phyloP scores from a whole-genome alignment of 1,284 basidiomycete species.

The Irpex sp. region DNA sequence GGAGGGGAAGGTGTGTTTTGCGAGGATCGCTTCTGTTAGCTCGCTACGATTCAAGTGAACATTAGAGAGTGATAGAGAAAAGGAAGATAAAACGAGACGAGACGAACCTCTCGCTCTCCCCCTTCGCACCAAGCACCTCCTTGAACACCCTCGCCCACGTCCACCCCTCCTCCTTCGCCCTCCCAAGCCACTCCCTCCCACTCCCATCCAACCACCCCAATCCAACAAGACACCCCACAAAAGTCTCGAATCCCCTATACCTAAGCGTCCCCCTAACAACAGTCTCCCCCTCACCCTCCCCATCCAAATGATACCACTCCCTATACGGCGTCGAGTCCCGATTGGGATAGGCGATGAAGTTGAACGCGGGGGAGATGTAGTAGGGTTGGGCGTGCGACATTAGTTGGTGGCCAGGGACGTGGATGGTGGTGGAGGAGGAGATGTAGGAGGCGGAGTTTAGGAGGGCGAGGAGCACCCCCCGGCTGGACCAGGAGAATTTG shows the following conservation, averaged over 20 bases:
- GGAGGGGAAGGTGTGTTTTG: slow-evolving; percentile 74
- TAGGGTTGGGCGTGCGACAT: slow-evolving; percentile 90
- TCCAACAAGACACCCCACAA: slow-evolving; percentile 85
- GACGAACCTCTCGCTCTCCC: slow-evolving; percentile 63
- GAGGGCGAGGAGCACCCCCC: slow-evolving; percentile 92
- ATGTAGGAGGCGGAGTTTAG: slow-evolving; percentile 90
- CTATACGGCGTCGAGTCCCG: slow-evolving; percentile 90
- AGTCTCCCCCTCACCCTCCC: slow-evolving; percentile 72
- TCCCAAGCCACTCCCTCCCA: slow-evolving; percentile 75
- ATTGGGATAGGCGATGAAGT: slow-evolving; percentile 98
- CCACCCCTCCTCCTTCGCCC: slow-evolving; percentile 80
- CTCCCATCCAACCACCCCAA: slow-evolving; percentile 83
- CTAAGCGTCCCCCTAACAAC: slow-evolving; percentile 91
- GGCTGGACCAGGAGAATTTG: slow-evolving; percentile 99
- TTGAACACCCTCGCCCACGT: slow-evolving; percentile 84
- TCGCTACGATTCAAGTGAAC: no score
- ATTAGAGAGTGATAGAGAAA: no score
- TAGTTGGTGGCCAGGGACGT: slow-evolving; percentile 67
- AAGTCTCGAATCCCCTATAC: slow-evolving; percentile 98
- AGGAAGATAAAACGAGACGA: neutral
- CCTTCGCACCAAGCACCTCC: slow-evolving; percentile 68
- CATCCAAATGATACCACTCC: slow-evolving; percentile 81
- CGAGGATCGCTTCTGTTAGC: slow-evolving; percentile 9
- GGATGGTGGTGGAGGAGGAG: slow-evolving; percentile 57
- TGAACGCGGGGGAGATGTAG: slow-evolving; percentile 93